Percentiles rank a stretch among this genome's conserved stretches.
phyloP scores from a whole-genome alignment of 2,329 filamentous ascomycete species.

The Colletotrichum filicis region DNA sequence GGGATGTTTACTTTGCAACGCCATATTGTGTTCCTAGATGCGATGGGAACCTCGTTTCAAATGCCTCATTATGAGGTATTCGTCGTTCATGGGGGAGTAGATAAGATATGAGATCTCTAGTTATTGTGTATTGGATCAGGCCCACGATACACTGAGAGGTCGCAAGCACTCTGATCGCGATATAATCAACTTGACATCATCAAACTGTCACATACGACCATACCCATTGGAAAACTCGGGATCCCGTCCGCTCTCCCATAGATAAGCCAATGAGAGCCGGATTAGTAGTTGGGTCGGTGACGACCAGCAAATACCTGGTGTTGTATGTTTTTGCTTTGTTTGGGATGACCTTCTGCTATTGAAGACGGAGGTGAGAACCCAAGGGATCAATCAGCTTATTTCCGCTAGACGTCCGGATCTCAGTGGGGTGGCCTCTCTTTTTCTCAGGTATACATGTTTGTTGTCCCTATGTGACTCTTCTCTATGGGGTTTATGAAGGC shows the following conservation, averaged over 20 bases:
- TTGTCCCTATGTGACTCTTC: background rate
- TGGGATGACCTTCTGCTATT: too few species aligned
- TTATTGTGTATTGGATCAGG: background rate
- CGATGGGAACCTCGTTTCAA: too few species aligned
- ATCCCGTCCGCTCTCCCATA: conserved; percentile 34
- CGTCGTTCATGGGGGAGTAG: background rate
- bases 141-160: background rate
- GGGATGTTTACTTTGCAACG: background rate
- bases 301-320: background rate
- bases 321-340: background rate
- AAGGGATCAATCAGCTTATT: background rate
- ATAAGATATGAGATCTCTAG: background rate
- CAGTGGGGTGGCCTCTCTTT: background rate
- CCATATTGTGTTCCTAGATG: background rate
- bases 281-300: conserved; percentile 28
- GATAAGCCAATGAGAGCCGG: conserved; percentile 28
- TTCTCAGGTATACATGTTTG: background rate
- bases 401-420: background rate
- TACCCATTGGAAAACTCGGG: conserved; percentile 32
- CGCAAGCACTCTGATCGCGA: accelerated
- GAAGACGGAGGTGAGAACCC: too few species aligned
- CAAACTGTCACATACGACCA: background rate
- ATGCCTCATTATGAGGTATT: too few species aligned
- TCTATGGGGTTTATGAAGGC: background rate
- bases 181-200: accelerated